Conservation (phyloP, 129 eudicot genomes). For the Heracleum sosnowskyi region DNA sequence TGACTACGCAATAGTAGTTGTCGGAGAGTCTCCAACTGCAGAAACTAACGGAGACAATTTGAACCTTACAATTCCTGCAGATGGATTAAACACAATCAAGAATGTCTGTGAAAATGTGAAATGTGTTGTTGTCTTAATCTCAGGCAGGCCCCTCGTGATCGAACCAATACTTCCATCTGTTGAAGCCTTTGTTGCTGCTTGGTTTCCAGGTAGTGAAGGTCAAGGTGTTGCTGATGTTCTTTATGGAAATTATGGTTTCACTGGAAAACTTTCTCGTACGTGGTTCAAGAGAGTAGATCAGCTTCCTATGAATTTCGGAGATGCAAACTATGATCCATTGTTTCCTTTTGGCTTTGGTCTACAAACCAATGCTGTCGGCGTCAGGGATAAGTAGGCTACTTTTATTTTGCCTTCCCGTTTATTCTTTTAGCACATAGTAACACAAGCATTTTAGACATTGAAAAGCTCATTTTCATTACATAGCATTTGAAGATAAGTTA, state of each 20-base stretch:
- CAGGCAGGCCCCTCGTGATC: slow-evolving; percentile 58
- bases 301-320: slow-evolving; percentile 33
- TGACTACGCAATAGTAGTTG: slow-evolving; percentile 24
- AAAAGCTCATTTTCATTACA: not conserved
- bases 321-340: slow-evolving; percentile 34
- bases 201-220: slow-evolving; percentile 70
- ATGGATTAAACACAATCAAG: slow-evolving; percentile 4
- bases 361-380: slow-evolving; percentile 15
- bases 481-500: not conserved
- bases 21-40: slow-evolving; percentile 58
- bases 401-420: not conserved
- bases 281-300: slow-evolving; percentile 58
- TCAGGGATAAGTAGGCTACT: not conserved
- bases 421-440: not conserved
- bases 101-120: slow-evolving; percentile 38
- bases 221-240: slow-evolving; percentile 56
- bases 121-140: slow-evolving; percentile 36
- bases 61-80: slow-evolving; percentile 12
- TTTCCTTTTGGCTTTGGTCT: slow-evolving; percentile 61
- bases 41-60: slow-evolving; percentile 26
- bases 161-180: slow-evolving; percentile 40
- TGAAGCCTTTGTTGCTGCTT: slow-evolving; percentile 60
- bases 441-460: not conserved
- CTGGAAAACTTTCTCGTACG: slow-evolving; percentile 41
- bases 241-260: slow-evolving; percentile 47